Conservation (phyloP, 1,139 yeast species). For the Yamadazyma dendronema region DNA sequence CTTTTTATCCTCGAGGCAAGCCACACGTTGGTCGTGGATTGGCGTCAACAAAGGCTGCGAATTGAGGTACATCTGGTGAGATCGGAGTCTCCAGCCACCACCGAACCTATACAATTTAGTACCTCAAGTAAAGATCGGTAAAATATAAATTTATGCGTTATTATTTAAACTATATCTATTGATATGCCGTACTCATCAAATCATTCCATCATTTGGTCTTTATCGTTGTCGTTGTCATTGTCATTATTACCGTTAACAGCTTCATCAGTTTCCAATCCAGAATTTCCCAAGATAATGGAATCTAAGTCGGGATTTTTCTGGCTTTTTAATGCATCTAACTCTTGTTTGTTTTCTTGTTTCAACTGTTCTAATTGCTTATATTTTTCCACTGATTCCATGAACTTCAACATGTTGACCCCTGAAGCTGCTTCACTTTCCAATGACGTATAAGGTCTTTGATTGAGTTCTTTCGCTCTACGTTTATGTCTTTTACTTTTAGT, state of each 20-base stretch:
- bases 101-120: no score
- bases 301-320: constrained; percentile 44
- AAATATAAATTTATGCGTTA: no score
- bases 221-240: no score
- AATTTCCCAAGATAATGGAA: constrained; percentile 38
- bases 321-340: constrained; percentile 32
- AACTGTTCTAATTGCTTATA: constrained; percentile 42
- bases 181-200: background rate
- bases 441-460: constrained; percentile 77
- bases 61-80: background rate
- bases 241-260: no score
- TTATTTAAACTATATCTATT: no score
- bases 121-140: no score
- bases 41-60: background rate
- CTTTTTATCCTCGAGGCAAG: background rate
- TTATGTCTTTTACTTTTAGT: constrained; percentile 76
- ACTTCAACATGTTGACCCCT: constrained; percentile 71
- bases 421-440: constrained; percentile 90
- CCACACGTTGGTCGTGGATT: constrained; percentile 1
- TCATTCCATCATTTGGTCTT: constrained; percentile 13
- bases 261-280: constrained; percentile 5
- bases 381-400: constrained; percentile 59
- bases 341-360: constrained; percentile 40
- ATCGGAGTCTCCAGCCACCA: background rate
- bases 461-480: constrained; percentile 76